phyloP scores from a whole-genome alignment of 2,329 filamentous ascomycete species.

The Ceratocystis ficicola region DNA sequence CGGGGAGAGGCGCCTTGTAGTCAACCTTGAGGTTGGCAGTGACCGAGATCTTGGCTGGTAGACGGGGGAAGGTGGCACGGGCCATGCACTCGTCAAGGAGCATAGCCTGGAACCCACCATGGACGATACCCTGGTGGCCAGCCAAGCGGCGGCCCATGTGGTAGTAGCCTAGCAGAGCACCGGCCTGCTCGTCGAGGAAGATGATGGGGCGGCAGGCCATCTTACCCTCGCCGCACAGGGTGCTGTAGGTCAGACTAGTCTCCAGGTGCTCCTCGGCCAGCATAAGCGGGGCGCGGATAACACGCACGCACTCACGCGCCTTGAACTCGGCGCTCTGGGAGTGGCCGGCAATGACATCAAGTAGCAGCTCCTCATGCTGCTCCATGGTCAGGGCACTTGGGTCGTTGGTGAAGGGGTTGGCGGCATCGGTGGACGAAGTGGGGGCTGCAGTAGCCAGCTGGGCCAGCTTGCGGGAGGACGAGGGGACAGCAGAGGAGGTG shows the following conservation, averaged over 20 bases:
- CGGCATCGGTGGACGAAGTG: constrained; percentile 10
- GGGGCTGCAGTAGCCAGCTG: constrained; percentile 17
- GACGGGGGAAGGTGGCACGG: constrained; percentile 72
- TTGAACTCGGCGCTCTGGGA: constrained; percentile 16
- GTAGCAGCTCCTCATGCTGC: constrained; percentile 20
- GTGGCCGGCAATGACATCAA: constrained; percentile 21
- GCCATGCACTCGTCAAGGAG: constrained; percentile 83
- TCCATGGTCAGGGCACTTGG: constrained; percentile 13
- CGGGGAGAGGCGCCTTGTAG: constrained; percentile 69
- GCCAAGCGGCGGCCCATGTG: constrained; percentile 61
- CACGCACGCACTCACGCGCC: constrained; percentile 18
- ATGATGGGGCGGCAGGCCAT: constrained; percentile 22
- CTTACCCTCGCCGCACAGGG: constrained; percentile 18
- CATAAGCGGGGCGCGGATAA: constrained; percentile 21
- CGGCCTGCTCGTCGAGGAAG: constrained; percentile 21
- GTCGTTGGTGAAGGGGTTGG: constrained; percentile 16
- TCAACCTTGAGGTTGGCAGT: constrained; percentile 76
- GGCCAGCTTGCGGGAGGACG: constrained; percentile 15
- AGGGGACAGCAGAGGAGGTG: not conserved
- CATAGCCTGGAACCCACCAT: constrained; percentile 84
- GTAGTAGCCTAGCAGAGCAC: constrained; percentile 22
- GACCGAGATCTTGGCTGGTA: constrained; percentile 75
- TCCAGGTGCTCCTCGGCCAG: constrained; percentile 21
- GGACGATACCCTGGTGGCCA: constrained; percentile 80
- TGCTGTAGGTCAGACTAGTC: constrained; percentile 20